These are phyloP conservation scores for Neonectria coccinea DNA, from an alignment of 2,329 filamentous ascomycete genomes.

Conservation along the genomic window DNA sequence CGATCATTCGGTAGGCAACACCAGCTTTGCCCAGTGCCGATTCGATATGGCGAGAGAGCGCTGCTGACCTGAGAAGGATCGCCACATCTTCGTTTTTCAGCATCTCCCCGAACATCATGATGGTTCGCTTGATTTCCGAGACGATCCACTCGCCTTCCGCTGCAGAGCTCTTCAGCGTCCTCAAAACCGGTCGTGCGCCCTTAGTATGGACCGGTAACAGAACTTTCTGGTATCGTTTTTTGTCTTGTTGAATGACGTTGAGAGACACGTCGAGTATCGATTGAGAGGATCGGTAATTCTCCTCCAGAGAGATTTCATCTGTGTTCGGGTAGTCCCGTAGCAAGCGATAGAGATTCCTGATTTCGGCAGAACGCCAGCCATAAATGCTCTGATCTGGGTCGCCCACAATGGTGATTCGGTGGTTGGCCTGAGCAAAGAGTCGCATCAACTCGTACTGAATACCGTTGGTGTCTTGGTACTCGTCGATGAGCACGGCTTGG, in stretches of 20 bases:
- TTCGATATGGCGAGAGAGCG: constrained; percentile 88
- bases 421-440: constrained; percentile 78
- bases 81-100: constrained; percentile 83
- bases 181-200: constrained; percentile 83
- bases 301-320: constrained; percentile 85
- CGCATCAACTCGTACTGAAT: constrained; percentile 96
- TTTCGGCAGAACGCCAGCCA: constrained; percentile 92
- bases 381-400: constrained; percentile 99
- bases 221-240: constrained; percentile 80
- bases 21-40: constrained; percentile 82
- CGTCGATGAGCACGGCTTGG: constrained; percentile 91
- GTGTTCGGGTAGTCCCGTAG: constrained; percentile 81
- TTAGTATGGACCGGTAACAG: constrained; percentile 83
- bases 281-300: constrained; percentile 94
- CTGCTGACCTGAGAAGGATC: constrained; percentile 86
- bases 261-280: constrained; percentile 84
- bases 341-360: constrained; percentile 86
- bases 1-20: constrained; percentile 92
- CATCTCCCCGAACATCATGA: constrained; percentile 78
- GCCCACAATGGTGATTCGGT: constrained; percentile 92
- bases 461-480: constrained; percentile 97
- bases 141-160: constrained; percentile 91
- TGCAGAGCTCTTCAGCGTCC: constrained; percentile 75
- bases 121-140: constrained; percentile 79
- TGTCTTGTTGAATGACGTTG: constrained; percentile 91